Conservation (phyloP, 2,329 filamentous ascomycete species). For the Berkeleyomyces rouxiae region DNA sequence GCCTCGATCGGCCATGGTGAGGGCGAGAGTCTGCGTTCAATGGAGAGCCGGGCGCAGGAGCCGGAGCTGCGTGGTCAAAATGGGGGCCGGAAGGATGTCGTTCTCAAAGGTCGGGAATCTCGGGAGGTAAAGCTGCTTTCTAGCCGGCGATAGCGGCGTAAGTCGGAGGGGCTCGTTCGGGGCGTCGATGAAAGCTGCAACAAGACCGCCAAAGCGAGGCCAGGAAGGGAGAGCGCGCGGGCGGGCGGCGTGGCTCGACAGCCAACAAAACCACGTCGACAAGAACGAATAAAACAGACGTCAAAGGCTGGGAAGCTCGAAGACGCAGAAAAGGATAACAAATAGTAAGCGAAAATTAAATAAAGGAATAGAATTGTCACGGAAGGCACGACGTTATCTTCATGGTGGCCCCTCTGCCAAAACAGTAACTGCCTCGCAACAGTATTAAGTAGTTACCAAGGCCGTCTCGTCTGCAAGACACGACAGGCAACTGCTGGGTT, state of each 20-base stretch:
- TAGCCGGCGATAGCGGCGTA: too few relatives aligned
- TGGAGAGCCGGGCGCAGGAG: background rate
- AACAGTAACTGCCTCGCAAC: background rate
- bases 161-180: too few relatives aligned
- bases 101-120: too few relatives aligned
- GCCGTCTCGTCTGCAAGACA: background rate
- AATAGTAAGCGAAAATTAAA: background rate
- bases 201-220: too few relatives aligned
- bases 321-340: background rate
- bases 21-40: background rate
- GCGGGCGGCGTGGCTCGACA: too few relatives aligned
- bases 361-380: background rate
- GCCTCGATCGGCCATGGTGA: slow-evolving; percentile 11
- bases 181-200: too few relatives aligned
- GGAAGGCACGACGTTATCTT: background rate
- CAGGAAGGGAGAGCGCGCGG: too few relatives aligned
- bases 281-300: background rate
- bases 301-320: too few relatives aligned
- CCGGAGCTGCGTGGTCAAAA: background rate
- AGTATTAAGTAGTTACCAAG: background rate
- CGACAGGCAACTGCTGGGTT: background rate
- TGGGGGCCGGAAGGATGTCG: background rate
- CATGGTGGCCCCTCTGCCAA: slow-evolving; percentile 1
- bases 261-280: background rate
- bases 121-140: too few relatives aligned